Evolutionary conservation across 306 rosid genomes (phyloP).

Genomic region (Carpinus fangiana): DNA sequence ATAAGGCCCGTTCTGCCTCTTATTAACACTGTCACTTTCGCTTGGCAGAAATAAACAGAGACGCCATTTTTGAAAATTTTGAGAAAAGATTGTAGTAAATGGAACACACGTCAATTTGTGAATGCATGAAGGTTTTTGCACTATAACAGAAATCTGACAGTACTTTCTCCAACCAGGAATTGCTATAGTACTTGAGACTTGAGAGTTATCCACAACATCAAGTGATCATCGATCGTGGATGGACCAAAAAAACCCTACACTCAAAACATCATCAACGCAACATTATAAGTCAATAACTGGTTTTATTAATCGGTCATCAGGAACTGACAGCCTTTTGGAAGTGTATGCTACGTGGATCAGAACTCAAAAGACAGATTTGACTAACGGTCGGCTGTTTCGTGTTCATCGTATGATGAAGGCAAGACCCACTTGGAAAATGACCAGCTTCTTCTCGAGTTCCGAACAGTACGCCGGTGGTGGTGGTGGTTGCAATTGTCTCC

Average conservation of each 20-base stretch:
- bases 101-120: too few species aligned
- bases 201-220: neutral
- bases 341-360: neutral
- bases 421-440: constrained; percentile 33
- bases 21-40: too few species aligned
- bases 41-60: too few species aligned
- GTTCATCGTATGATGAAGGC: constrained; percentile 24
- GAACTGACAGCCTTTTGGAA: neutral
- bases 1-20: too few species aligned
- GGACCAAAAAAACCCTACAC: neutral
- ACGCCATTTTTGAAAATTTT: too few species aligned
- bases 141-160: neutral
- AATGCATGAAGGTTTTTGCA: too few species aligned
- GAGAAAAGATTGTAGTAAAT: too few species aligned
- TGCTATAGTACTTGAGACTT: neutral
- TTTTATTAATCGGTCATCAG: too few species aligned
- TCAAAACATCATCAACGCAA: too few species aligned
- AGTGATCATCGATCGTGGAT: neutral
- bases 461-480: neutral
- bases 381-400: constrained; percentile 32
- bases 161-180: neutral
- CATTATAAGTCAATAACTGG: too few species aligned
- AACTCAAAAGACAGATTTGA: neutral
- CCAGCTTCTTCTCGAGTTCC: neutral
- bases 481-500: too few species aligned